These are phyloP conservation scores for Suillus discolor DNA, from an alignment of 768 basidiomycete species.

Conservation along the genomic window DNA sequence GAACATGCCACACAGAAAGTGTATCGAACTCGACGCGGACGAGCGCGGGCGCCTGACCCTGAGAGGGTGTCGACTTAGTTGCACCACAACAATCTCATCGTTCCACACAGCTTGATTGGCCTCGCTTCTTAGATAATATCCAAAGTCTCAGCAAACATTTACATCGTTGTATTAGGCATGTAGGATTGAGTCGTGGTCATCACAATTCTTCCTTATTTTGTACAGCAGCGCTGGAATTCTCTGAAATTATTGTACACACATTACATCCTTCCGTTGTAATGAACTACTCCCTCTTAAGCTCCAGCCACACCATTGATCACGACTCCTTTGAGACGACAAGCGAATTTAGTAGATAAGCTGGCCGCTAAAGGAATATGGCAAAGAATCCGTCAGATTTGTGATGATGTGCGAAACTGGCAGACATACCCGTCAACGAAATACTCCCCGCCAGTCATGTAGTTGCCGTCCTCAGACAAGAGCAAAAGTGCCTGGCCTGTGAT, in stretches of 20 bases:
- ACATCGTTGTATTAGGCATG: not conserved
- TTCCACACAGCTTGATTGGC: not conserved
- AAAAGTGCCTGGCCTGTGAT: conserved; percentile 58
- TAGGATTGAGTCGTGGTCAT: not conserved
- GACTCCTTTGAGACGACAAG: not conserved
- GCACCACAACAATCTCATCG: not conserved
- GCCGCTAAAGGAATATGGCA: conserved; percentile 19
- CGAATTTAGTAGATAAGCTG: conserved; percentile 33
- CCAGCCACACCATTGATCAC: not conserved
- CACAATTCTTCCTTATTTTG: not conserved
- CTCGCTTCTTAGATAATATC: not conserved
- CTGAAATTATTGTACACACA: not conserved
- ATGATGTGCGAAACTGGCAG: not conserved
- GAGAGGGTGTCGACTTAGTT: not conserved
- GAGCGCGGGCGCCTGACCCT: not conserved
- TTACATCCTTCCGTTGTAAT: not conserved
- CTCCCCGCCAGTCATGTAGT: conserved; percentile 62
- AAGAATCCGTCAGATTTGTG: not conserved
- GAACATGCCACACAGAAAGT: not conserved
- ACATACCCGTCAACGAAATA: conserved; percentile 59
- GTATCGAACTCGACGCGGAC: not conserved
- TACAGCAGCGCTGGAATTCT: not conserved
- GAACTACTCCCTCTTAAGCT: not conserved
- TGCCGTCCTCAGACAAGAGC: conserved; percentile 51
- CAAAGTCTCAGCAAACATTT: not conserved